These are phyloP conservation scores for Purpureocillium takamizusanense DNA, from an alignment of 2,329 filamentous ascomycete genomes.

Conservation along the genomic window DNA sequence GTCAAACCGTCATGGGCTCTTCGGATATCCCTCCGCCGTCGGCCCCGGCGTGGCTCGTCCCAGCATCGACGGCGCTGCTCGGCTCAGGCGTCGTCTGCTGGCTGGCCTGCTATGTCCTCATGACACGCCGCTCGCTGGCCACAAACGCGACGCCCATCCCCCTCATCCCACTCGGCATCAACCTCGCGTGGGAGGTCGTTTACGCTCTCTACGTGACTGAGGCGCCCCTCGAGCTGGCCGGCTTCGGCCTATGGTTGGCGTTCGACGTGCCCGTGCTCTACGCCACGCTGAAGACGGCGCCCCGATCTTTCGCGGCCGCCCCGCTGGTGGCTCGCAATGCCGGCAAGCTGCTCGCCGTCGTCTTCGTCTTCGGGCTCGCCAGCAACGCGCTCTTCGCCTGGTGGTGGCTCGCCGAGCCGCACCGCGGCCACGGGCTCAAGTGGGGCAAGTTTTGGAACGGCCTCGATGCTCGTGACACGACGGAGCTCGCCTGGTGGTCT, in stretches of 20 bases:
- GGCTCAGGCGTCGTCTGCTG: conserved; percentile 28
- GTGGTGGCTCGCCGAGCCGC: conserved; percentile 37
- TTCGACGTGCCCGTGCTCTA: conserved; percentile 39
- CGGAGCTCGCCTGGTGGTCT: conserved; percentile 40
- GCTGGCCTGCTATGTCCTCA: conserved; percentile 36
- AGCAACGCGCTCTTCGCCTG: conserved; percentile 32
- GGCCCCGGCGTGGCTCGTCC: conserved; percentile 27
- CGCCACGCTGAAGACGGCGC: conserved; percentile 32
- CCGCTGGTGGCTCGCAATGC: conserved; percentile 32
- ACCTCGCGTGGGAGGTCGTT: conserved; percentile 43
- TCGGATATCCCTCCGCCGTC: conserved; percentile 26
- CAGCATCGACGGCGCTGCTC: conserved; percentile 23
- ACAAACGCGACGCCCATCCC: conserved; percentile 41
- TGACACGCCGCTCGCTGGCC: conserved; percentile 32
- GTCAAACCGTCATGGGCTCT: conserved; percentile 23
- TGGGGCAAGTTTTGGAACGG: conserved; percentile 34
- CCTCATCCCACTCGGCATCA: conserved; percentile 35
- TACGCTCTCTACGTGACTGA: conserved; percentile 38
- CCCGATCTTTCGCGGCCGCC: conserved; percentile 30
- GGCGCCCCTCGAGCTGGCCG: conserved; percentile 28
- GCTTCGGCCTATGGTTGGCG: conserved; percentile 38
- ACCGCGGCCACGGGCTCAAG: conserved; percentile 31
- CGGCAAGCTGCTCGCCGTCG: conserved; percentile 21
- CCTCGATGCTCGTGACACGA: conserved; percentile 32
- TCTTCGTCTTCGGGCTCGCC: conserved; percentile 25